Evolutionary conservation across 169 alveolate species (phyloP), one percentile per base, ranked within the genome.

Genomic region (Plasmodium reichenowi): DNA sequence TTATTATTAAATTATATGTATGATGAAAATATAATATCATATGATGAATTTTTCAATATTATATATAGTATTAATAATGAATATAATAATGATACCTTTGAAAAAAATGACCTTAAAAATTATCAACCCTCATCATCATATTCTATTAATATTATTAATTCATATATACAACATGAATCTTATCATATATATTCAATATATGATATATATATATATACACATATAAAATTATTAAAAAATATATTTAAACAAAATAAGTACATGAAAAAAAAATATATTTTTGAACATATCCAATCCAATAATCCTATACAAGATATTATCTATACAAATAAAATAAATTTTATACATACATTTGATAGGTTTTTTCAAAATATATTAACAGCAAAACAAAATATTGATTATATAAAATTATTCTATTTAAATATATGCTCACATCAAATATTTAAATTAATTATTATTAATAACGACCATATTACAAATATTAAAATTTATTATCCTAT

Each of bases 1-100:
- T 29, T 68, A 52, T 48, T 80, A 52, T 38, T 80, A 68, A 80
- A 80, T 80, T 80, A 80, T 80, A 56, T 80, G 52, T 50, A 80
- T 26, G 90, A 67, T 22, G 90, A 68, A 68, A 56, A 70, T 67
- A 80, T 80, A 13, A 80, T 80, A 22, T 54, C 58, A n/a, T 56
- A 62, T 26, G 68, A 20, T 9, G 71, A 56, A 48, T 80, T 80
- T 17, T 56, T 80, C 56, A 52, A 80, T 67, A 80, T 80, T 38
- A 43, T 80, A 6, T 80, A 68, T 62, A 48, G 32, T 60, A 80
- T 80, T 9, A 54, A 80, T 50, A 22, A 50, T 26, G 74, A 80
- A 58, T 70, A 54, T 38, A 22, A 48, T 62, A 45, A 64, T 22
- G 47, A 64, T 38, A 48, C 3, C 4, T 59, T 64, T 13, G 32